Base-by-base conservation (phyloP, 805 yeast species). In the Candida xyloterini region DNA sequence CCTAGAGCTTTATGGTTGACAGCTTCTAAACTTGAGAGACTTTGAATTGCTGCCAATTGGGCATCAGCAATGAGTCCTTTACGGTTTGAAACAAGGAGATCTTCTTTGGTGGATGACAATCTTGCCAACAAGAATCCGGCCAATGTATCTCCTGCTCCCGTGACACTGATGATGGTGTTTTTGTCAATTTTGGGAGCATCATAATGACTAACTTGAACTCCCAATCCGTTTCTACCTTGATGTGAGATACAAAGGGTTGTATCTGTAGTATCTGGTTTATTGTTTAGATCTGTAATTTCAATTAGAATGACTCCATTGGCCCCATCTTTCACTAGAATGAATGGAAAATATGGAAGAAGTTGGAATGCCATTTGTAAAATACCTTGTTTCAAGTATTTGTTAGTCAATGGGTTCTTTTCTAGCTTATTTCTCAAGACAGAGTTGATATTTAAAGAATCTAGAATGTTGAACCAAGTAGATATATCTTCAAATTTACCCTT, bases 141-240 rank as follows among this genome's bases (percentile, higher is more conserved):
- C 30, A 88, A 67, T 0, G 93, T 72, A 59, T 88, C 96, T 9
- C 96, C 96, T 0, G 95, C 95, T 2, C 96, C 96, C 8, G 91
- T 86, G 23, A 84, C 95, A 49, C 81, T 85, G 21, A 61, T 62
- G 10, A 83, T 70, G 0, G 59, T 54, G 3, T 66, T 55, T 29
- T 60, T 62, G 1, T 64, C 59, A 3, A 73, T 62, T 1, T 22
- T 25, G 4, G 32, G 16, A 4, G 55, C 55, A 0, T 75, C 71
- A 56, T 72, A 82, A 55, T 84, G 81, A 51, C 84, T 85, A 15
- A 86, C 65, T 7, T 78, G 65, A 4, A 83, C 68, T 4, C 88
- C 88, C 35, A 71, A 42, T 20, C 37, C 46, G 35, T 55, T 52
- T 30, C 60, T 40, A 10, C 63, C 63, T 20, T 45, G 44, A 14